A percentile compares a stretch with the other conserved stretches of the same genome.
Conservation (phyloP, 805 yeast species). For the Suhomyces canberraensis region DNA sequence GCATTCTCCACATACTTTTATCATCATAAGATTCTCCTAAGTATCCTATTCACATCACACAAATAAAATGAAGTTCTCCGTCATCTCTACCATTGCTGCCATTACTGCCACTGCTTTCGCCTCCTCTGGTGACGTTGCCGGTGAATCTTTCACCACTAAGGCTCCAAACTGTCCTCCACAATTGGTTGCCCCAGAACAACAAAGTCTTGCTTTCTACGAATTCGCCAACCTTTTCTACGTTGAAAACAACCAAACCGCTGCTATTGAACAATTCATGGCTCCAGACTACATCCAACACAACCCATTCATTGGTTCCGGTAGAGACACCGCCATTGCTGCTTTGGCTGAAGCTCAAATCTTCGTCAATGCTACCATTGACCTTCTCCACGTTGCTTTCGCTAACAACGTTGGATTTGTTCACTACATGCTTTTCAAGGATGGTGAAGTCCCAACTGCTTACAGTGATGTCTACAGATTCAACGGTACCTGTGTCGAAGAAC, state of each 20-base stretch:
- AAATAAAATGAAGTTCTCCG: too few species aligned
- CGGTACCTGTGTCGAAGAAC: constrained; percentile 4
- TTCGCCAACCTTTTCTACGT: constrained; percentile 2
- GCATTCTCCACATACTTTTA: too few species aligned
- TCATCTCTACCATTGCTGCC: neutral
- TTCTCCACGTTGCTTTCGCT: constrained; percentile 1
- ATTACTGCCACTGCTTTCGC: neutral
- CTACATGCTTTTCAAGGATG: neutral
- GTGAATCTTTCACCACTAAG: too few species aligned
- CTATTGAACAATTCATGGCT: neutral
- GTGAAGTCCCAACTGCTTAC: neutral
- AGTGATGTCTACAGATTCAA: constrained; percentile 2
- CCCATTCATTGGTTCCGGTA: neutral
- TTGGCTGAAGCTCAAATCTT: neutral
- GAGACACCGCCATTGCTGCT: neutral
- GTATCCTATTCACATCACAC: too few species aligned
- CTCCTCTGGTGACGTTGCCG: too few species aligned
- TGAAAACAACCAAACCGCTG: constrained; percentile 1
- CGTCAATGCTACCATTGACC: neutral
- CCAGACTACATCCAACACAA: constrained; percentile 5
- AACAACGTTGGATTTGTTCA: constrained; percentile 2
- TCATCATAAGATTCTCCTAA: too few species aligned
- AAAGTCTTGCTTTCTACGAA: constrained; percentile 2
- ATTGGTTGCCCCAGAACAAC: constrained; percentile 1
- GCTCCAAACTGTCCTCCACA: constrained; percentile 3